Percentiles rank a stretch among this genome's conserved stretches.
Conservation (phyloP, 768 basidiomycete species). For the Phallus indusiatus region DNA sequence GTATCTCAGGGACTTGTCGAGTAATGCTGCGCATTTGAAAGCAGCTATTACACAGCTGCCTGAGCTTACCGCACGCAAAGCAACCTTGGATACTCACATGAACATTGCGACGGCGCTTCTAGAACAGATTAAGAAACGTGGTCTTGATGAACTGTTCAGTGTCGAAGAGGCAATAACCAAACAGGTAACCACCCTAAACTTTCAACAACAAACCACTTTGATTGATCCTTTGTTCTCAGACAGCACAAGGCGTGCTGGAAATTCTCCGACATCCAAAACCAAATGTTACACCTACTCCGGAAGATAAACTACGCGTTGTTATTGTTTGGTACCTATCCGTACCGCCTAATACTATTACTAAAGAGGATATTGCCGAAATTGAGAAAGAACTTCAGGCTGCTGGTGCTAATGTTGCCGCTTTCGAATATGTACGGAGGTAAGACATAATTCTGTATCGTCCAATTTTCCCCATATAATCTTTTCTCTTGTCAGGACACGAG, state of each 20-base stretch:
- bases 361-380: slow-evolving; percentile 82
- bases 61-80: slow-evolving; percentile 92
- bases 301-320: slow-evolving; percentile 88
- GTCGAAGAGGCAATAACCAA: slow-evolving; percentile 86
- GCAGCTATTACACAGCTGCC: slow-evolving; percentile 96
- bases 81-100: slow-evolving; percentile 97
- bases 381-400: slow-evolving; percentile 78
- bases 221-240: slow-evolving; percentile 26
- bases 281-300: slow-evolving; percentile 54
- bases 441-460: slow-evolving; percentile 4
- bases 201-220: too few species aligned
- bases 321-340: slow-evolving; percentile 93
- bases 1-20: slow-evolving; percentile 65
- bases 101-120: slow-evolving; percentile 94
- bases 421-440: slow-evolving; percentile 80
- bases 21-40: slow-evolving; percentile 91
- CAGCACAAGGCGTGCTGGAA: slow-evolving; percentile 72
- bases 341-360: slow-evolving; percentile 68
- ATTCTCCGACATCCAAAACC: slow-evolving; percentile 67
- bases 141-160: slow-evolving; percentile 95
- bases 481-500: slow-evolving; percentile 45
- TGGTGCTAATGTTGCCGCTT: slow-evolving; percentile 72
- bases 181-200: slow-evolving; percentile 39
- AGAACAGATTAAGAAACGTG: slow-evolving; percentile 91
- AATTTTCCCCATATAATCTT: neutral